Base-by-base conservation (phyloP, 2,329 filamentous ascomycete genomes). In the Xylariomycetidae sp. region DNA sequence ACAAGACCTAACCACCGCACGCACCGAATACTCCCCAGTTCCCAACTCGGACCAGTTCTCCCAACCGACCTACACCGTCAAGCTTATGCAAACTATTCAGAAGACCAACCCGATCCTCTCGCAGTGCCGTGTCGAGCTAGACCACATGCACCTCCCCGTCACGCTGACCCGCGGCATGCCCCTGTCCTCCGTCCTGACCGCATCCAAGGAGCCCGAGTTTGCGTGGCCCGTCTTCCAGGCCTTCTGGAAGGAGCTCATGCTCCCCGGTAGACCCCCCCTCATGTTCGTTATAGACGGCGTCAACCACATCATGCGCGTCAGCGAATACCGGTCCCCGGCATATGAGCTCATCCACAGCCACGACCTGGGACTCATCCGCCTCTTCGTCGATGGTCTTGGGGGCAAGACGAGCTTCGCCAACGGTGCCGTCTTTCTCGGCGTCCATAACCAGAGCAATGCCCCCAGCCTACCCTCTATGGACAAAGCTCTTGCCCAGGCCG, bases 141-240 rank as follows among this genome's bases (percentile, higher is more conserved):
- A 64, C 39, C 74, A 80, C 56, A 63, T 72, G n/a, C 66, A 70
- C 27, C 68, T 88, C 22, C 72, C 77, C 30, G 63, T 80, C 36
- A 64, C 73, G 25, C 61, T 82, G 25, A 74, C 79, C 35, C 59
- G 67, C 27, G 69, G 70, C 37, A 74, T 72, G 47, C 73, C 73
- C 5, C 75, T 96, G 16, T 70, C 76, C 42, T 74, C 82, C 33
- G 74, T 96, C 35, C 76, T 78, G 49, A 75, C 76, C 40, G 83
- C 82, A 29, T 78, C 82, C 45, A 77, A 78, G 51, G 87, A 94
- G 49, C 70, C 81, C 20, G 86, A 92, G 40, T 66, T 80, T 44
- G 82, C 89, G 26, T 94, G 85, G 84, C 70, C 80, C 8, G 77
- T 89, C 33, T 90, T 94, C 66, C 67, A 80, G 46, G 83, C 86